Base-by-base conservation (phyloP, 2,329 filamentous ascomycete genomes). In the Paecilomyces sp. region DNA sequence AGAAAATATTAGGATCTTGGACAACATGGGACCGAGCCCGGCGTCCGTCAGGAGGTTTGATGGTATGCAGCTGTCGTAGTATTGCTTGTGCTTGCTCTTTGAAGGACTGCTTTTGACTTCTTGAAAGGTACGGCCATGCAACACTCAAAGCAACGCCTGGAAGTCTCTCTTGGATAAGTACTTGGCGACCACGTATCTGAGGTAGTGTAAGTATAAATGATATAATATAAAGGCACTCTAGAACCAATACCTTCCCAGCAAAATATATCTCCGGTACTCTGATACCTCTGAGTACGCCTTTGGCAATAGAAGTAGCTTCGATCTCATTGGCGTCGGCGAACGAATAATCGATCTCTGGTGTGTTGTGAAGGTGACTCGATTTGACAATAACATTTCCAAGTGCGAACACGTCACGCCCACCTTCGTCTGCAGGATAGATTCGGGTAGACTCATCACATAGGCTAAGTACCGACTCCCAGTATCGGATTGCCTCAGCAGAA, bases 401-500 rank as follows among this genome's bases (percentile, higher is more conserved):
- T 11, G 74, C 76, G 63, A 79, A 79, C 0, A 79, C 74, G 58
- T 79, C 76, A 8, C 76, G 73, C 2, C 70, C 73, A 11, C 69
- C 71, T 6, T 73, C 69, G 7, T 70, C 65, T 31, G 62, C 68
- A 7, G 67, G 64, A 58, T 76, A 78, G n/a, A 75, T 72, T 24
- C 64, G 59, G 33, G 58, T 63, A 0, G 67, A 65, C 51, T 64
- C 64, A 22, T 65, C 63, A 61, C 73, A 78, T n/a, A 64, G 66
- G 3, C 51, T 58, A 58, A 78, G 5, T 4, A 77, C 70, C 5
- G 76, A 72, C 59, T 82, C 75, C 56, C 92, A 81, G 83, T 87
- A 93, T 31, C 77, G 70, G 25, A 88, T 77, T 61, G 93, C 87
- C 34, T 81, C 73, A 18, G 77, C 8, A 2, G 30, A 5, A 4